Evolutionary conservation across 257 asterid genomes (phyloP).

Genomic region (Plantago ovata): DNA sequence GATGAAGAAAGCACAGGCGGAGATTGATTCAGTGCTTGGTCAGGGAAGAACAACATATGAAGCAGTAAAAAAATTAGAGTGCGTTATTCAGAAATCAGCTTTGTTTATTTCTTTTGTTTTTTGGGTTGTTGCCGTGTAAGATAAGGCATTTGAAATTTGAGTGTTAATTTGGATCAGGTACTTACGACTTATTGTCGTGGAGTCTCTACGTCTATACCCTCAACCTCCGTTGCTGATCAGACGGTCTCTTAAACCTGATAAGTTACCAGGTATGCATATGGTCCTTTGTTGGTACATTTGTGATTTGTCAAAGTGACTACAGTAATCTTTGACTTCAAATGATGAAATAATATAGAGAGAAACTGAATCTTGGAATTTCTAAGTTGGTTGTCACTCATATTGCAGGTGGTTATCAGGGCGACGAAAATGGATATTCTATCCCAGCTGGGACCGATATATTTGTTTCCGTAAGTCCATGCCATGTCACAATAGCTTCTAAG

Average conservation of each 20-base stretch:
- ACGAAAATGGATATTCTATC: slow-evolving; percentile 62
- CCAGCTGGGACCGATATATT: slow-evolving; percentile 89
- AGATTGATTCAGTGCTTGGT: slow-evolving; percentile 78
- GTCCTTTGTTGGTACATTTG: neutral
- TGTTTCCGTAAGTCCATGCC: slow-evolving; percentile 54
- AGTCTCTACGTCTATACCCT: slow-evolving; percentile 81
- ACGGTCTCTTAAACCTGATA: slow-evolving; percentile 77
- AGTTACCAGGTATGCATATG: slow-evolving; percentile 59
- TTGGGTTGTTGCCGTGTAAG: neutral
- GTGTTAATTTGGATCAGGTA: slow-evolving; percentile 43
- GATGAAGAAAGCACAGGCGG: slow-evolving; percentile 92
- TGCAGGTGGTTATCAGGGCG: slow-evolving; percentile 84
- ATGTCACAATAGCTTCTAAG: neutral
- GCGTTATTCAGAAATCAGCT: slow-evolving; percentile 25
- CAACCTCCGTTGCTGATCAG: slow-evolving; percentile 98
- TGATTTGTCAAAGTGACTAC: slow-evolving; percentile 1
- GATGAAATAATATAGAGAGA: too few species aligned
- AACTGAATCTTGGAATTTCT: too few species aligned
- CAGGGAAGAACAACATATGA: slow-evolving; percentile 54
- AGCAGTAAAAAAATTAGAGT: slow-evolving; percentile 72
- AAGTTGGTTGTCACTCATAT: too few species aligned
- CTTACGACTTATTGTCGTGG: slow-evolving; percentile 83
- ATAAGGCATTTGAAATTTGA: too few species aligned
- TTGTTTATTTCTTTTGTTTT: neutral
- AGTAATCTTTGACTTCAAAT: neutral